These are phyloP conservation scores for Aquilaria malaccensis DNA, from an alignment of 345 rosid genomes.

Conservation along the genomic window DNA sequence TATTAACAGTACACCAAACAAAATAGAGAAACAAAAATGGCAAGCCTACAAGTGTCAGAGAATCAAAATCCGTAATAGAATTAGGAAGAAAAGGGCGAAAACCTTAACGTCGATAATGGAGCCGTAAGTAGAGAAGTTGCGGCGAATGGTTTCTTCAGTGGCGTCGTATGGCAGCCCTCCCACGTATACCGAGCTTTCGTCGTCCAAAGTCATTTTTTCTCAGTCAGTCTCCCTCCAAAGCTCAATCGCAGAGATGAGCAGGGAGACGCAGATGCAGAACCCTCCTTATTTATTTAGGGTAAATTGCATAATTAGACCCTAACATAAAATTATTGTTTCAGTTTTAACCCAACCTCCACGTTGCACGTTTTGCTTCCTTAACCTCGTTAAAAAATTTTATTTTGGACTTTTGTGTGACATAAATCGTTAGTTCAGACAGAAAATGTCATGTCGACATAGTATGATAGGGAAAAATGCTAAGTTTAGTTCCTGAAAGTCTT, in stretches of 20 bases:
- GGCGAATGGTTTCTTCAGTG: constrained; percentile 59
- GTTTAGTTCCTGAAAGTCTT: too few relatives aligned
- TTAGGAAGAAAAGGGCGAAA: not conserved
- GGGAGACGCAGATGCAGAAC: constrained; percentile 2
- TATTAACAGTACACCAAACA: not conserved
- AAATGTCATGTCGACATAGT: too few relatives aligned
- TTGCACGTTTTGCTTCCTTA: too few relatives aligned
- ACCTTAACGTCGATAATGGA: constrained; percentile 72
- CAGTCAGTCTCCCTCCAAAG: not conserved
- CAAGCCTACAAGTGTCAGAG: constrained; percentile 2
- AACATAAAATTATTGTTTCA: too few relatives aligned
- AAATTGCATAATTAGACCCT: too few relatives aligned
- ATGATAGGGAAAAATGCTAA: too few relatives aligned
- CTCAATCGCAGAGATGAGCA: not conserved
- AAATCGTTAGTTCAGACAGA: too few relatives aligned
- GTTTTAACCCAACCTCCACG: too few relatives aligned
- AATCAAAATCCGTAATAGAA: not conserved
- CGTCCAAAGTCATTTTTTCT: constrained; percentile 71
- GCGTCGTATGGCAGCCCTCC: constrained; percentile 81
- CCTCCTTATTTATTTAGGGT: too few relatives aligned
- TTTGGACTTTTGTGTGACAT: too few relatives aligned
- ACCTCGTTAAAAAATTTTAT: too few relatives aligned
- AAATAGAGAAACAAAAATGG: not conserved
- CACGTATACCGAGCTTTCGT: constrained; percentile 72
- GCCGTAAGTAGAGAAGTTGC: constrained; percentile 58